Evolutionary conservation across 106 monocot species (phyloP).

Genomic region (Dioscorea dumetorum): DNA sequence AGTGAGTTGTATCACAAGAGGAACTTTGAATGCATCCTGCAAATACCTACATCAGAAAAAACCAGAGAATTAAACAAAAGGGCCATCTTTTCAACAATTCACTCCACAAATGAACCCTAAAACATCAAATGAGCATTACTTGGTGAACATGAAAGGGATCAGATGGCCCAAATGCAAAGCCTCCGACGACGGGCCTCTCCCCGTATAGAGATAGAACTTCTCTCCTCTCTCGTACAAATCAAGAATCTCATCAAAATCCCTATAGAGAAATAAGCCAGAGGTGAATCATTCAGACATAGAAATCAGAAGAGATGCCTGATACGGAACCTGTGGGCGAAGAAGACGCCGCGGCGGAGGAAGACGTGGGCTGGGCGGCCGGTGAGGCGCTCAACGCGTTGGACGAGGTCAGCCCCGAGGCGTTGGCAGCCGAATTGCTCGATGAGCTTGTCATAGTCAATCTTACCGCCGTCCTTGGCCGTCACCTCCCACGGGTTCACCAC

Average conservation of each 20-base stretch:
- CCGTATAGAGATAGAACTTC: constrained; percentile 94
- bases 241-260: constrained; percentile 87
- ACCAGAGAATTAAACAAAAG: background rate
- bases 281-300: background rate
- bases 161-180: constrained; percentile 92
- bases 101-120: background rate
- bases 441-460: constrained; percentile 98
- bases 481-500: constrained; percentile 97
- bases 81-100: background rate
- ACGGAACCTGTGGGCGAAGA: constrained; percentile 84
- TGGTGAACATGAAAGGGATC: constrained; percentile 98
- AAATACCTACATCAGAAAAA: constrained; percentile 54
- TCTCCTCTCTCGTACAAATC: constrained; percentile 84
- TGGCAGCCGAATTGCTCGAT: constrained; percentile 97
- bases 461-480: constrained; percentile 74
- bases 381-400: constrained; percentile 70
- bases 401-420: constrained; percentile 44
- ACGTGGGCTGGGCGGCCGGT: constrained; percentile 76
- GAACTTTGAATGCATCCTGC: constrained; percentile 98
- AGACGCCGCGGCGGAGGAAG: constrained; percentile 95
- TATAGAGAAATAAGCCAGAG: constrained; percentile 9
- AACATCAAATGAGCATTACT: constrained; percentile 26
- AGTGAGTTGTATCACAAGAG: constrained; percentile 94
- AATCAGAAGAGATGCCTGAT: background rate
- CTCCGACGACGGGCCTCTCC: constrained; percentile 91